Percentiles rank a stretch among this genome's conserved stretches.
phyloP scores from a whole-genome alignment of 2,329 filamentous ascomycete species.

The Orbilia quercus region DNA sequence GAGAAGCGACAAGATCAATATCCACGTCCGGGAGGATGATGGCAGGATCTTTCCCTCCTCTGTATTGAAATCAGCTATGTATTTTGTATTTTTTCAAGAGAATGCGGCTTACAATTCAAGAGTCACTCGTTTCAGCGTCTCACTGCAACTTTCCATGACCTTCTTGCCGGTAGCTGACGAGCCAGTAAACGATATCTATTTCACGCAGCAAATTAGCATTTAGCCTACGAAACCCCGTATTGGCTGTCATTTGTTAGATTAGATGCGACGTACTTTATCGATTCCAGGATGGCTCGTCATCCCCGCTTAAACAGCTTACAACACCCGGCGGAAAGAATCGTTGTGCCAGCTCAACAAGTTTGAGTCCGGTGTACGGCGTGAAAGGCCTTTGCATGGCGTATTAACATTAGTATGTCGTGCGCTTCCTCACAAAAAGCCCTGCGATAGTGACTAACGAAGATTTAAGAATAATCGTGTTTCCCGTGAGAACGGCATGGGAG shows the following conservation, averaged over 20 bases:
- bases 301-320: constrained; percentile 72
- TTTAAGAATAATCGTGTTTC: constrained; percentile 70
- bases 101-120: constrained; percentile 67
- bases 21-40: constrained; percentile 72
- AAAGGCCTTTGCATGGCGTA: constrained; percentile 64
- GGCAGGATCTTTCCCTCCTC: constrained; percentile 72
- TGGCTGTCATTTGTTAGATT: not conserved
- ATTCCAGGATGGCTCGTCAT: constrained; percentile 71
- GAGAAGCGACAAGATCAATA: constrained; percentile 66
- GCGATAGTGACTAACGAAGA: constrained; percentile 63
- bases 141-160: constrained; percentile 70
- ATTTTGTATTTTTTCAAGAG: not conserved
- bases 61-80: constrained; percentile 25
- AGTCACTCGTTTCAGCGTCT: constrained; percentile 71
- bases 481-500: constrained; percentile 69
- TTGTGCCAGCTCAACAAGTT: constrained; percentile 71
- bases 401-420: not conserved
- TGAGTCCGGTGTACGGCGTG: constrained; percentile 71
- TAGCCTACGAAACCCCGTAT: not conserved
- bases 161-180: constrained; percentile 72
- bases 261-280: constrained; percentile 68
- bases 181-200: constrained; percentile 69
- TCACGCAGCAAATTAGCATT: too few species aligned
- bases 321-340: constrained; percentile 72
- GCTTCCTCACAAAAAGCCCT: constrained; percentile 44